Evolutionary conservation across 768 basidiomycete genomes (phyloP).

Genomic region (Fistulinella prunicolor): DNA sequence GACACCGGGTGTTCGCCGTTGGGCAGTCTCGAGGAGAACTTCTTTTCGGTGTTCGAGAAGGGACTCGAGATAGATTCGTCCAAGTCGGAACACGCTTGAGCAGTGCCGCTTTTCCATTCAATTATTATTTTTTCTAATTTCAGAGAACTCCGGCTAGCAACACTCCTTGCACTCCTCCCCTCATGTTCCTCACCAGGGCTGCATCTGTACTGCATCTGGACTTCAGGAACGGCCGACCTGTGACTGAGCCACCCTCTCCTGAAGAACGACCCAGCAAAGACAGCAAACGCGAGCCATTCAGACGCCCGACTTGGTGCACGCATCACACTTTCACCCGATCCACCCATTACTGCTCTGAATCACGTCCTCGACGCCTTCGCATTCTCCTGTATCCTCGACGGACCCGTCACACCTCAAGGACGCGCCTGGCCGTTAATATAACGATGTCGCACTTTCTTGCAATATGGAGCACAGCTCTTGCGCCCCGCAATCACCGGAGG

Average conservation of each 20-base stretch:
- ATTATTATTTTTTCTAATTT: constrained; percentile 32
- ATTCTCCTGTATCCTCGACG: constrained; percentile 1
- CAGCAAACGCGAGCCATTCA: neutral
- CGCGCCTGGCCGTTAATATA: constrained; percentile 21
- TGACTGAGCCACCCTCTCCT: neutral
- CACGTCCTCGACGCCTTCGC: neutral
- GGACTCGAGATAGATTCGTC: constrained; percentile 2
- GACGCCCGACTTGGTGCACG: neutral
- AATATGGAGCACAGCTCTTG: constrained; percentile 13
- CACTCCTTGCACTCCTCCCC: constrained; percentile 27
- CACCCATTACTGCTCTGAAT: constrained; percentile 1
- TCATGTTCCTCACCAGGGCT: constrained; percentile 18
- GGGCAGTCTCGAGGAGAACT: neutral
- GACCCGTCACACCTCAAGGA: constrained; percentile 6
- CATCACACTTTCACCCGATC: constrained; percentile 10
- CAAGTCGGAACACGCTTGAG: constrained; percentile 8
- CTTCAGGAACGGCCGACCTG: constrained; percentile 3
- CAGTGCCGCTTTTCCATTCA: constrained; percentile 22
- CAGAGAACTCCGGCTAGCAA: constrained; percentile 29
- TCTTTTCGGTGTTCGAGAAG: neutral
- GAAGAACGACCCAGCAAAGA: constrained; percentile 5
- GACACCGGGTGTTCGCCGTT: too few species aligned
- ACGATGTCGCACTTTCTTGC: constrained; percentile 16
- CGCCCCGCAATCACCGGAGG: constrained; percentile 25
- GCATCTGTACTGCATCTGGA: constrained; percentile 9